Evolutionary conservation across 2,329 filamentous ascomycete genomes (phyloP), one percentile per base, ranked within the genome.

Genomic region (Sporothrix globosa): DNA sequence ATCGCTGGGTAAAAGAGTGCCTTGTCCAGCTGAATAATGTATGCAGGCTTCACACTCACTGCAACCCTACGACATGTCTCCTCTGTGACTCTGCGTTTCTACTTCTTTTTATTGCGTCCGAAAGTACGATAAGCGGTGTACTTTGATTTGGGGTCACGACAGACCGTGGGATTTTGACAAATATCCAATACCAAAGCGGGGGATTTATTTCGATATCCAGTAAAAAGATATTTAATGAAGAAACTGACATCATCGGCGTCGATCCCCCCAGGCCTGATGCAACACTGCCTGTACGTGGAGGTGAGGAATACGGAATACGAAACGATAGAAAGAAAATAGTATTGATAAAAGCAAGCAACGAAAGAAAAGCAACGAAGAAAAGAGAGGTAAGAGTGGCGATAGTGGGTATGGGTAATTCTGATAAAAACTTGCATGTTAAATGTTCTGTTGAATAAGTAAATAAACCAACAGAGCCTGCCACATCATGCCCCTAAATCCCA

Each of bases 21-120:
- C 60, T 21, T 65, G 60, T 65, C 24, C 60, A 65, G 60, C 60
- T 50, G 60, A 65, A 48, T 41, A n/a, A 14, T 65, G 60, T 24
- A 65, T 30, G 21, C 13, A n/a, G 30, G 21, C 60, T 21, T 48
- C 21, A 14, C 60, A 65, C 48, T 21, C 41, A 30, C 10, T 65
- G 60, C 24, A 30, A 65, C 60, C 41, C 41, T 48, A 48, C 21
- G 21, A 19, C 60, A 13, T 41, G 24, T 44, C 24, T 2, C 14
- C 44, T 13, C 2, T 48, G 34, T 9, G 34, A 34, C 44, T 48
- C 17, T 17, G 14, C 5, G 11, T 27, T 48, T 19, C 17, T 3
- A 6, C 41, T n/a, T 14, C 30, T 60, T 17, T 34, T 39, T 44
- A n/a, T 6, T 39, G 34, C 2, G 14, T 24, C 58, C 10, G 58